Evolutionary conservation across 805 yeast genomes (phyloP), one percentile per base, ranked within the genome.

Genomic region (Metschnikowia aberdeeniae): DNA sequence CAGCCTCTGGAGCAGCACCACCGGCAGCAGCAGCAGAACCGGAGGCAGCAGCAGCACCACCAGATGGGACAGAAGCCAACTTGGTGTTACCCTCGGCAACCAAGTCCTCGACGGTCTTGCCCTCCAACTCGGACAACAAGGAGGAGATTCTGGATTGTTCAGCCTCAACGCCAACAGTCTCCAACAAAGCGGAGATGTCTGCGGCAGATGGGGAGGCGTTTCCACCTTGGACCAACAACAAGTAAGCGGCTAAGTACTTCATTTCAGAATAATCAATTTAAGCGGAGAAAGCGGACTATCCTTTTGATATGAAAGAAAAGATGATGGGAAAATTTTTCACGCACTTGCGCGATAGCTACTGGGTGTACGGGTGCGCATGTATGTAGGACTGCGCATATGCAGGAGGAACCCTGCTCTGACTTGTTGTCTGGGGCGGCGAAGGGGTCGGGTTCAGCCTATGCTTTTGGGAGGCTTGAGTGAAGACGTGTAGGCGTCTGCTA

Each of bases 231-330:
- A 85, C 89, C 77, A 93, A 84, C 78, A 92, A 86, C 77, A 93
- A 86, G 82, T 93, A 93, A 76, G 99, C 98, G 78, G 99, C 99
- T 79, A 93, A 86, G 84, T 92, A 92, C 87, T 89, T 93, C 97
- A 89, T 80, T 70, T 57, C 70, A 80, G 84, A 82, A 82, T 82
- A 82, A 82, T 82, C 87, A 80, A 73, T 80, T 82, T 82, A 83
- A 83, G 88, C 87, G 71, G 63, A 54, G 51, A 58, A 56, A 63
- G 88, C 92, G 78, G 92, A 85, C 90, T 84, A 85, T 84, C 82
- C 90, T 78, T 39, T 84, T 84, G 66, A 52, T 55, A 36, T 43
- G 53, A 51, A 52, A 49, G 49, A 47, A 45, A 52, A 56, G 54
- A 52, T 37, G 34, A 27, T 30, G 34, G 33, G 41, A 43, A 42